phyloP scores from a whole-genome alignment of 441 rosid genomes.

The Brassica hybrid region DNA sequence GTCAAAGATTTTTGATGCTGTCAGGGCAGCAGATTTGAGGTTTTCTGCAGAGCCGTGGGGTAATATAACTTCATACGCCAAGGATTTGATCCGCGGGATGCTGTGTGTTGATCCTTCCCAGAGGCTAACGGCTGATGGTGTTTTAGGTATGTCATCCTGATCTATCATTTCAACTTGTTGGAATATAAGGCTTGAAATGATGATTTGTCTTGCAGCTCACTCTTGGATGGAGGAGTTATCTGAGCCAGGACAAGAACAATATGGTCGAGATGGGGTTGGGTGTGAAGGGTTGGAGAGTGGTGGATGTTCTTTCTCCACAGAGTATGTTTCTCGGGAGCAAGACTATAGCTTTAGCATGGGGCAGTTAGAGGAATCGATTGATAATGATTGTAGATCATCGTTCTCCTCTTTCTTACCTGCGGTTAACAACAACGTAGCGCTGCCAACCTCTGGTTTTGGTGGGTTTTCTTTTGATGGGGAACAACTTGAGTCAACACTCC shows the following conservation, averaged over 20 bases:
- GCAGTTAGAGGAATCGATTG: constrained; percentile 44
- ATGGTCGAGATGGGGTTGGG: constrained; percentile 39
- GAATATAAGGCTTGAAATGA: constrained; percentile 1
- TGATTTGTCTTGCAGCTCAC: constrained; percentile 55
- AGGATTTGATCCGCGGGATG: constrained; percentile 73
- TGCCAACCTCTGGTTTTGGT: constrained; percentile 30
- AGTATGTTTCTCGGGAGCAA: no score
- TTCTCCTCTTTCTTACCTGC: constrained; percentile 60
- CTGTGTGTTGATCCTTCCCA: constrained; percentile 68
- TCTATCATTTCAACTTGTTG: not conserved
- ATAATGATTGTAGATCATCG: constrained; percentile 53
- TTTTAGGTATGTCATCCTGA: constrained; percentile 56
- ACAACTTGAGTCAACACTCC: constrained; percentile 14
- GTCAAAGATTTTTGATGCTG: constrained; percentile 82
- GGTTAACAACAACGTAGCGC: constrained; percentile 33
- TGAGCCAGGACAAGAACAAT: constrained; percentile 48
- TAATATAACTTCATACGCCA: constrained; percentile 62
- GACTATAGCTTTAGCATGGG: constrained; percentile 67
- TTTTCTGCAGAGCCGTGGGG: constrained; percentile 76
- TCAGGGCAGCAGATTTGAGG: no score
- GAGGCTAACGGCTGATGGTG: constrained; percentile 70
- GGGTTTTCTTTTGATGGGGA: constrained; percentile 65
- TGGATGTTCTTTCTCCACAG: no score
- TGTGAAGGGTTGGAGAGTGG: constrained; percentile 49
- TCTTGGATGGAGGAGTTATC: constrained; percentile 64